Evolutionary conservation across 176 grass and related monocot genomes (phyloP).

Genomic region (Triticum aestivum): IWGSC_CS_RefSeq_v2.1 NC_057796.1:413439865-413440364

Average conservation of each 20-base stretch:
- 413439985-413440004: no score
- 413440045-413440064: slow-evolving; percentile 48
- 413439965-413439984: no score
- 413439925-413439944: no score
- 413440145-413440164: slow-evolving; percentile 58
- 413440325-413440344: slow-evolving; percentile 18
- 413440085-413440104: slow-evolving; percentile 77
- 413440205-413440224: slow-evolving; percentile 60
- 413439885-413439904: no score
- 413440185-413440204: slow-evolving; percentile 80
- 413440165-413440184: slow-evolving; percentile 76
- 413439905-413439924: no score
- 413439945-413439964: no score
- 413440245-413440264: not conserved
- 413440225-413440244: slow-evolving; percentile 23
- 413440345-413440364: not conserved
- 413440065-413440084: slow-evolving; percentile 66
- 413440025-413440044: no score
- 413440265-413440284: not conserved
- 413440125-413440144: no score
- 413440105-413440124: slow-evolving; percentile 27
- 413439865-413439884: no score
- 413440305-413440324: not conserved
- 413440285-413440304: slow-evolving; percentile 7
- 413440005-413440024: no score